A percentile compares a stretch with the other conserved stretches of the same genome.
phyloP scores from a whole-genome alignment of 1,284 basidiomycete genomes.

The Leccinum huronense region DNA sequence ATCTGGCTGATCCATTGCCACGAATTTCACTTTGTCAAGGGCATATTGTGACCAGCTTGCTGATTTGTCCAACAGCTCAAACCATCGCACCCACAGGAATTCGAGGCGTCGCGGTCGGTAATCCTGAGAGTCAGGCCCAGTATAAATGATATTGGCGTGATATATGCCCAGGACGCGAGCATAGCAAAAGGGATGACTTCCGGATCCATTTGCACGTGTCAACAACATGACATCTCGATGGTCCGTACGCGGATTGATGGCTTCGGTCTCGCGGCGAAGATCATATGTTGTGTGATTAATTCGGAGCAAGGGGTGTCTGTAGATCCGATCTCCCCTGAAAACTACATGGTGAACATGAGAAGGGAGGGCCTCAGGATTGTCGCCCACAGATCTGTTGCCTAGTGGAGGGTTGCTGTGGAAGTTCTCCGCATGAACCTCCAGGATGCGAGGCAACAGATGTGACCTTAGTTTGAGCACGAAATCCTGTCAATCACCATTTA shows the following conservation, averaged over 20 bases:
- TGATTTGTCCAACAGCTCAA: too few species aligned
- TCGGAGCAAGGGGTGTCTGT: background rate
- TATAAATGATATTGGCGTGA: background rate
- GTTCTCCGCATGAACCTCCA: background rate
- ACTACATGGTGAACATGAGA: background rate
- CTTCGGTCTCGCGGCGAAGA: background rate
- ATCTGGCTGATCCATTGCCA: too few species aligned
- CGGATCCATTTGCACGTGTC: background rate
- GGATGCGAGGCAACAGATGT: background rate
- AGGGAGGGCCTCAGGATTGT: background rate
- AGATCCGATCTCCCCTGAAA: background rate
- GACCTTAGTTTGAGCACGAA: background rate
- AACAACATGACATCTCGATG: background rate
- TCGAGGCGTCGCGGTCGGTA: background rate
- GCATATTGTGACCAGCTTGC: too few species aligned
- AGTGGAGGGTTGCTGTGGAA: background rate
- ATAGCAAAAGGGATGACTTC: background rate
- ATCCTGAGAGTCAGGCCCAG: background rate
- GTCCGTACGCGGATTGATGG: background rate
- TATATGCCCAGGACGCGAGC: background rate
- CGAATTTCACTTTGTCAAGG: too few species aligned
- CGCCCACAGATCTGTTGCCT: background rate
- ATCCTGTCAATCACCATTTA: background rate
- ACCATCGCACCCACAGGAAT: too few species aligned
- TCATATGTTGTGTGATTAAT: background rate